Base-by-base conservation (phyloP, 805 yeast genomes). In the Ogataea trehalophila region DNA sequence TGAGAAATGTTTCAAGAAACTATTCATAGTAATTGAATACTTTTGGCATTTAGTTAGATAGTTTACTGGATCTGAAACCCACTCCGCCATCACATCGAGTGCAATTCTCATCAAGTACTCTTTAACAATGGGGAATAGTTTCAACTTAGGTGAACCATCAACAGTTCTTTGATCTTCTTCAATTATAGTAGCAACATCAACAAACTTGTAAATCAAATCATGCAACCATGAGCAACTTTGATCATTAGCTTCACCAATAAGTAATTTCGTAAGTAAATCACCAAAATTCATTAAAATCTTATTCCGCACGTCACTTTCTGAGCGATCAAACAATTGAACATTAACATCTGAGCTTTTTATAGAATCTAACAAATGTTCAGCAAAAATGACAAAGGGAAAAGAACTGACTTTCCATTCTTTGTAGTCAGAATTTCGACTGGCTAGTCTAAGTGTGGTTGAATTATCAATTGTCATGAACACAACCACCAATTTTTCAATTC, bases 381-480 rank as follows among this genome's bases (percentile, higher is more conserved):
- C 44, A 31, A 50, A 51, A 11, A 47, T 31, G 36, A 42, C 14
- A 37, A 35, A 16, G 45, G 53, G 37, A 45, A 55, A 33, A 47
- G 51, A 17, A 39, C 18, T 35, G 41, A 38, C 16, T 42, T 42
- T 39, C 26, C 26, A 23, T 31, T 20, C 7, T 18, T 37, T 43
- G 4, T 17, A 23, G 15, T 20, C 20, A 7, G 18, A 17, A 26
- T 37, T 37, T 13, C 23, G 23, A 26, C 9, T 26, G 11, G 22
- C 36, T 6, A 43, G 33, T n/a, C 41, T 37, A 2, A 37, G 33
- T 6, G 53, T 49, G 9, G 56, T 50, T 9, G 54, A 50, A 11
- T 50, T 46, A 39, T 57, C 62, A 9, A 52, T 40, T 18, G 46
- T 29, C 42, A 55, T 33, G 23, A 56, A 45, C 14, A 53, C 33